Conservation (phyloP, 2,329 filamentous ascomycete species). For the Claviceps sp. region DNA sequence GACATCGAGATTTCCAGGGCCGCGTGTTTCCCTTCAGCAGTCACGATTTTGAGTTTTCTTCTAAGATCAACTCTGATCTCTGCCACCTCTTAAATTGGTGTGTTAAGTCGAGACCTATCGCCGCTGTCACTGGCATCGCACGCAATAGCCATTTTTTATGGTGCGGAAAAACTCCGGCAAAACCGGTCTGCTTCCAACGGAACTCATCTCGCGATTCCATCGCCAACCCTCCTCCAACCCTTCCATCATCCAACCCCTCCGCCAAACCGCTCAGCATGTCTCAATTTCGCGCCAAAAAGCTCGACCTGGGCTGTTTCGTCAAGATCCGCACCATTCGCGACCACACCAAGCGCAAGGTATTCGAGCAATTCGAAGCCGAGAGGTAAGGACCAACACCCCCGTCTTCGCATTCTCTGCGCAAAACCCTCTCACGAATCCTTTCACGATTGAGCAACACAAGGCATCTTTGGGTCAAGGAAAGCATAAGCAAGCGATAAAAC, state of each 20-base stretch:
- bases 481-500: not conserved
- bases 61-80: not conserved
- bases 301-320: conserved; percentile 78
- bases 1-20: too few relatives aligned
- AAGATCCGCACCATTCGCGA: conserved; percentile 83
- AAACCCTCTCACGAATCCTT: not conserved
- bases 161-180: not conserved
- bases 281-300: conserved; percentile 79
- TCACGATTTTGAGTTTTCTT: too few relatives aligned
- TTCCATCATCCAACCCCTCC: not conserved
- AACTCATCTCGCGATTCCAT: not conserved
- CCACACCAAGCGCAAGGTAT: conserved; percentile 92
- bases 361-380: conserved; percentile 74
- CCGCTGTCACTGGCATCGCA: not conserved
- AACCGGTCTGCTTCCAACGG: not conserved
- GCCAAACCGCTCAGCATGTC: conserved; percentile 44
- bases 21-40: too few relatives aligned
- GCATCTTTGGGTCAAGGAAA: not conserved
- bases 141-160: not conserved
- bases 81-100: not conserved
- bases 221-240: not conserved
- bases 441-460: not conserved
- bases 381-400: conserved; percentile 41
- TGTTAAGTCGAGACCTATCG: not conserved
- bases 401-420: not conserved